Percentiles rank a stretch among this genome's conserved stretches.
Evolutionary conservation across 345 rosid genomes (phyloP).

Genomic region (Citrus cavaleriei): DNA sequence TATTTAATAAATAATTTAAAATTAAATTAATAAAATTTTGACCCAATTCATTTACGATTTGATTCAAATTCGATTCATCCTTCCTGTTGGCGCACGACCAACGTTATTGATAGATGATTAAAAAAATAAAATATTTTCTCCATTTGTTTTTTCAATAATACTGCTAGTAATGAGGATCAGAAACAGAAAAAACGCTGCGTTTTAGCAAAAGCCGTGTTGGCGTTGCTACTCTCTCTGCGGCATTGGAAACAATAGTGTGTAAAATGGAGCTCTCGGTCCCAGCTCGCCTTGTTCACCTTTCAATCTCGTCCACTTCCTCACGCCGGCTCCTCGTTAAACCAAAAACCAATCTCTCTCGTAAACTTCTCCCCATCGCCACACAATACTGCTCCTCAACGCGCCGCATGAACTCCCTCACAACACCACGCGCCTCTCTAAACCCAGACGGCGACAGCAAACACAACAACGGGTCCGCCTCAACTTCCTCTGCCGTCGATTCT

Average conservation of each 20-base stretch:
- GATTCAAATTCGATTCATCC: fast-evolving
- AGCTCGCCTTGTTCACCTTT: slow-evolving; percentile 12
- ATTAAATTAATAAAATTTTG: too few species aligned
- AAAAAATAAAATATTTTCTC: too few species aligned
- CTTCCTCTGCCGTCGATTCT: slow-evolving; percentile 18
- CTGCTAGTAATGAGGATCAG: too few species aligned
- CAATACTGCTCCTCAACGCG: neutral
- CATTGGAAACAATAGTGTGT: neutral
- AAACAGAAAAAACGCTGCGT: neutral
- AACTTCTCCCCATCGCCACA: neutral
- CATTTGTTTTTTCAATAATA: too few species aligned
- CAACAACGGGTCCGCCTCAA: slow-evolving; percentile 28
- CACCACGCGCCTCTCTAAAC: slow-evolving; percentile 6
- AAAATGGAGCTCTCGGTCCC: slow-evolving; percentile 30
- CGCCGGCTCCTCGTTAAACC: neutral
- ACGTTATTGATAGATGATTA: too few species aligned
- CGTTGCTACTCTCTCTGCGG: neutral
- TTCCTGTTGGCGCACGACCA: too few species aligned
- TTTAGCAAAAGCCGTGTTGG: neutral
- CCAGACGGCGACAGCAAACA: neutral
- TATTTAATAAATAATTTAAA: too few species aligned
- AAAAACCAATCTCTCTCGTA: neutral
- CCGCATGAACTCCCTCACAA: neutral
- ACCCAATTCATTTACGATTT: too few species aligned
- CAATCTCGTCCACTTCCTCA: neutral